Evolutionary conservation across 352 stramenopile species (phyloP), one percentile per base, ranked within the genome.

Genomic region (Phytophthora sojae): DNA sequence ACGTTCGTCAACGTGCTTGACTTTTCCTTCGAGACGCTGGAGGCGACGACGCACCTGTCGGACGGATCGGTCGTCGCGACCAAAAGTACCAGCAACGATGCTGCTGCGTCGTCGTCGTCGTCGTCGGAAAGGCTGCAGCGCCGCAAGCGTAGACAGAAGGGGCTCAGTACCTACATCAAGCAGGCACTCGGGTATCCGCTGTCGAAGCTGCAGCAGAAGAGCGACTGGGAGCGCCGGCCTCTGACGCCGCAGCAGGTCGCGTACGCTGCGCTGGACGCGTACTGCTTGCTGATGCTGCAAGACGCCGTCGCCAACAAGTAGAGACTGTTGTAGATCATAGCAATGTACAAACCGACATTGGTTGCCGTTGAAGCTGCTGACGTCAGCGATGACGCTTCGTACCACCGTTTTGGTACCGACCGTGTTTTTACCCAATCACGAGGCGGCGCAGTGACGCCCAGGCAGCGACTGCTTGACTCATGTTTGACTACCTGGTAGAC

Each of bases 181-280:
- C 81, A 94, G 17, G 67, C 79, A 14, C 73, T 95, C 4, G 83
- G 78, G 11, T 61, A 73, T 39, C 86, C 86, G 5, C 73, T 95
- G 26, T 82, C 82, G 23, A 95, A 95, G 63, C 60, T 75, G 26
- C 82, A 92, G 62, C 88, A 95, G 72, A 83, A 78, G 49, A 93
- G 83, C 64, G 85, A 95, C 66, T 95, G 88, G 88, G 85, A 92
- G 50, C 68, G 75, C 14, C 83, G 86, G 4, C 88, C 88, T 11
- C 67, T 95, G 55, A 76, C 80, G 7, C 21, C 64, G n/a, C 61
- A 84, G 42, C 88, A 94, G 64, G 66, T 93, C 19, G 52, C 78
- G n/a, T 95, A 95, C 75, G 86, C 88, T 6, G 85, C 88, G 3
- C 60, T 89, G 39, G 88, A 95, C 61, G 88, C 88, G 4, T 93